These are phyloP conservation scores for Fusarium tuaranense DNA, from an alignment of 2,329 filamentous ascomycete genomes.

Conservation along the genomic window DNA sequence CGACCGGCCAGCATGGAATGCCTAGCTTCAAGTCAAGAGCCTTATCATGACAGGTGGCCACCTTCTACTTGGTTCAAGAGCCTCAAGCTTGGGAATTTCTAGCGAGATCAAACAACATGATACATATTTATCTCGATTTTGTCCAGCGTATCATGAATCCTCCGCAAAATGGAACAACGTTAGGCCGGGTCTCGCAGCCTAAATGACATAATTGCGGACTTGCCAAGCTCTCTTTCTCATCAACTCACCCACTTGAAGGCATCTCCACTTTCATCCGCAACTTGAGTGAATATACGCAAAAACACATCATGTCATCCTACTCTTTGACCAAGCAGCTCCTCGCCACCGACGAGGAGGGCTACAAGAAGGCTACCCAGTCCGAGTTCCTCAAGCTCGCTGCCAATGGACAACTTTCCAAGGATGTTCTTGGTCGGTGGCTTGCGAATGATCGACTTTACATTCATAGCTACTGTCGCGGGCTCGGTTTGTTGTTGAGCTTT, in stretches of 20 bases:
- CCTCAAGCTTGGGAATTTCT: background rate
- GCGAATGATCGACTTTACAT: constrained; percentile 79
- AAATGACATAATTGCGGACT: constrained; percentile 34
- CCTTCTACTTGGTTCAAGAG: too few species aligned
- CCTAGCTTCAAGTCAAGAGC: too few species aligned
- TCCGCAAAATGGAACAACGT: constrained; percentile 35
- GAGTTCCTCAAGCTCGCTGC: constrained; percentile 75
- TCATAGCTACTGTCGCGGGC: constrained; percentile 76
- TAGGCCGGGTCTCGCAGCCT: constrained; percentile 23
- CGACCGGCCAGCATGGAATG: background rate
- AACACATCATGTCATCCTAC: constrained; percentile 19
- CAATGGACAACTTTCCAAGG: constrained; percentile 68
- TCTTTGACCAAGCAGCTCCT: constrained; percentile 70
- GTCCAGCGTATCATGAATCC: background rate
- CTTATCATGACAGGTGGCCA: too few species aligned
- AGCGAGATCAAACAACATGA: background rate
- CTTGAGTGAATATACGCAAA: constrained; percentile 3
- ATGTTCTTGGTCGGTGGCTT: constrained; percentile 73
- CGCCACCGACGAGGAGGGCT: constrained; percentile 57
- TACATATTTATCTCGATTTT: background rate
- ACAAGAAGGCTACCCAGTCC: constrained; percentile 70
- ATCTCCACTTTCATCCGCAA: constrained; percentile 19
- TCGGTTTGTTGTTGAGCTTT: constrained; percentile 72
- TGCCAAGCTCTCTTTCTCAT: constrained; percentile 15
- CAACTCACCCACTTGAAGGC: constrained; percentile 14